phyloP scores from a whole-genome alignment of 805 yeast species.

The Metschnikowia continentalis region DNA sequence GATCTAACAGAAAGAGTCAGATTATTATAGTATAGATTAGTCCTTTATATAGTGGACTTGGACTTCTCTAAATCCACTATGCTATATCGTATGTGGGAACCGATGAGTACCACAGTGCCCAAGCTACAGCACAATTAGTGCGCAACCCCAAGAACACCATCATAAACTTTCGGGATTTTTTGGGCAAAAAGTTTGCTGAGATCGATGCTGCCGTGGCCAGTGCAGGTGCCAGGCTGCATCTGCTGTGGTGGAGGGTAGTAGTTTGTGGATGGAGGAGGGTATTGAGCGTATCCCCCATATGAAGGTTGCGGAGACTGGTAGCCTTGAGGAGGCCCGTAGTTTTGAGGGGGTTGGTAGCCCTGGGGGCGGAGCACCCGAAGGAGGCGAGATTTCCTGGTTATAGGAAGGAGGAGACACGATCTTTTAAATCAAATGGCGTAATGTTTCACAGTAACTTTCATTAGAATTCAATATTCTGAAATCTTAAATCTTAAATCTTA shows the following conservation, averaged over 20 bases:
- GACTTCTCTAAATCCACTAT: no score
- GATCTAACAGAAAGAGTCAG: no score
- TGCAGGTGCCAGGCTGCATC: conserved; percentile 47
- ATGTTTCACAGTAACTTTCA: no score
- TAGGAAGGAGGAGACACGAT: conserved; percentile 1
- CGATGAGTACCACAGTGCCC: conserved; percentile 97
- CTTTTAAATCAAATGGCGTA: no score
- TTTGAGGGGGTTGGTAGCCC: conserved; percentile 5
- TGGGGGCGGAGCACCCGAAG: not conserved
- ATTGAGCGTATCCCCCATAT: conserved; percentile 39
- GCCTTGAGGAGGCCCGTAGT: conserved; percentile 1
- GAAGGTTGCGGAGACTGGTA: conserved; percentile 24
- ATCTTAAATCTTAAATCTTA: no score
- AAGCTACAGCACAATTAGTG: conserved; percentile 86
- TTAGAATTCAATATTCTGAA: no score
- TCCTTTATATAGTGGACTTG: no score
- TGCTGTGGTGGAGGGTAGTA: conserved; percentile 37
- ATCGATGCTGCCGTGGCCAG: conserved; percentile 60
- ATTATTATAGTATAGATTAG: no score
- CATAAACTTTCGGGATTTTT: conserved; percentile 86
- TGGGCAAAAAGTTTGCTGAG: conserved; percentile 70
- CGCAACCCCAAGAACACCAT: conserved; percentile 88
- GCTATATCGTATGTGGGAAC: conserved; percentile 86
- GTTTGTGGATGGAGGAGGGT: conserved; percentile 49
- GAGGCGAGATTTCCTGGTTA: not conserved